Percentiles rank a stretch among this genome's conserved stretches.
phyloP scores from a whole-genome alignment of 176 grass and related monocot genomes.

The Cocos nucifera region DNA sequence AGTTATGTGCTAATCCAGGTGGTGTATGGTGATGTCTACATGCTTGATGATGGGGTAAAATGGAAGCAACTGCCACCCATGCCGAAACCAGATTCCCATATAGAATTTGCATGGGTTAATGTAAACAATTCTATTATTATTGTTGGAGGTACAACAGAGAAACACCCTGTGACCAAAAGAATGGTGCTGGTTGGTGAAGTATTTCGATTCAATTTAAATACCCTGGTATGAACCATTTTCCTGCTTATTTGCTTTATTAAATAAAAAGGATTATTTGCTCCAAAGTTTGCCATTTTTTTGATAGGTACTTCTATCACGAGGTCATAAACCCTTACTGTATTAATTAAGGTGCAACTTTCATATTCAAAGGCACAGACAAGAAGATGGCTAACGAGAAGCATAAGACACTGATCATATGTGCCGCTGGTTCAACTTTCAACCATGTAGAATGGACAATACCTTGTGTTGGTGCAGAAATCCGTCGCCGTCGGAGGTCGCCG shows the following conservation, averaged over 20 bases:
- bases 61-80: constrained; percentile 86
- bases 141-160: constrained; percentile 84
- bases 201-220: constrained; percentile 83
- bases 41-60: constrained; percentile 62
- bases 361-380: too few relatives aligned
- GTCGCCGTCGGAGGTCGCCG: too few relatives aligned
- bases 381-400: too few relatives aligned
- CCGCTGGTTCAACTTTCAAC: too few relatives aligned
- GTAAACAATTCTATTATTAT: constrained; percentile 80
- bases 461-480: too few relatives aligned
- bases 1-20: constrained; percentile 34
- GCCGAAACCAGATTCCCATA: constrained; percentile 90
- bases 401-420: too few relatives aligned
- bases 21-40: constrained; percentile 89
- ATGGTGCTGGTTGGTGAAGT: constrained; percentile 87
- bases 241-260: neutral
- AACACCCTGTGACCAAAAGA: constrained; percentile 78
- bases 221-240: constrained; percentile 29
- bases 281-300: too few relatives aligned
- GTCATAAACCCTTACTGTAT: too few relatives aligned
- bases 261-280: too few relatives aligned
- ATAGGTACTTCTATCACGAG: too few relatives aligned
- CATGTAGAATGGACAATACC: too few relatives aligned
- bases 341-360: too few relatives aligned
- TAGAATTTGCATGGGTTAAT: constrained; percentile 94